Percentiles rank a stretch among this genome's conserved stretches.
These are phyloP conservation scores for Tephrocybe sp. DNA, from an alignment of 768 basidiomycete species.

Conservation along the genomic window DNA sequence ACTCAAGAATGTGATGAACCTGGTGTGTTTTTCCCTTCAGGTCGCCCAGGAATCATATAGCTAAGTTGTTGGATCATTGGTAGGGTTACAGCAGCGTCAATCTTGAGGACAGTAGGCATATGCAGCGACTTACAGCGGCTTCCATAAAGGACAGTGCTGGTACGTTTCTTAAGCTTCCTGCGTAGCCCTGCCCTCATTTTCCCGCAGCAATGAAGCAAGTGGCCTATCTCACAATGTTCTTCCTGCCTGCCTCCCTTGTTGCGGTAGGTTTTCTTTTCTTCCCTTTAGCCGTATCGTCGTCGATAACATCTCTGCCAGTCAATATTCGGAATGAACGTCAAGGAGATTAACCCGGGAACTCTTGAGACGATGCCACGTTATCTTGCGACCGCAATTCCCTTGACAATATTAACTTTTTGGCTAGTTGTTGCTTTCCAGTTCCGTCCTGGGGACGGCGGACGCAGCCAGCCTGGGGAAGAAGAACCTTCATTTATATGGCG, in stretches of 20 bases:
- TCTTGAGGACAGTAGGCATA: conserved; percentile 45
- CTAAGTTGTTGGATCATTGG: neutral
- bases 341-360: conserved; percentile 34
- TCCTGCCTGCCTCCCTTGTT: conserved; percentile 55
- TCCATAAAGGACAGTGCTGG: conserved; percentile 43
- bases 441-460: conserved; percentile 9
- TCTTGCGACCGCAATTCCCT: conserved; percentile 33
- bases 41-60: neutral
- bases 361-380: conserved; percentile 37
- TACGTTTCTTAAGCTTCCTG: conserved; percentile 18
- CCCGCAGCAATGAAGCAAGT: conserved; percentile 49
- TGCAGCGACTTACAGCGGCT: conserved; percentile 40
- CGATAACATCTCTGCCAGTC: conserved; percentile 27
- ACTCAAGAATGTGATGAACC: conserved; percentile 51
- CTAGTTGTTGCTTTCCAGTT: conserved; percentile 46
- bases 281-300: neutral
- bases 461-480: too few relatives aligned
- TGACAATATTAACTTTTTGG: conserved; percentile 48
- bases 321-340: conserved; percentile 59
- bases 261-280: conserved; percentile 30
- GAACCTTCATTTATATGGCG: conserved; percentile 10
- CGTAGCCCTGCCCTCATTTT: neutral
- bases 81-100: conserved; percentile 51
- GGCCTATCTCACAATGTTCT: conserved; percentile 61
- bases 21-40: conserved; percentile 27